Percentiles rank a stretch among this genome's conserved stretches.
Evolutionary conservation across 495 filamentous ascomycete genomes (phyloP).

Genomic region (Talaromyces wortmannii): DNA sequence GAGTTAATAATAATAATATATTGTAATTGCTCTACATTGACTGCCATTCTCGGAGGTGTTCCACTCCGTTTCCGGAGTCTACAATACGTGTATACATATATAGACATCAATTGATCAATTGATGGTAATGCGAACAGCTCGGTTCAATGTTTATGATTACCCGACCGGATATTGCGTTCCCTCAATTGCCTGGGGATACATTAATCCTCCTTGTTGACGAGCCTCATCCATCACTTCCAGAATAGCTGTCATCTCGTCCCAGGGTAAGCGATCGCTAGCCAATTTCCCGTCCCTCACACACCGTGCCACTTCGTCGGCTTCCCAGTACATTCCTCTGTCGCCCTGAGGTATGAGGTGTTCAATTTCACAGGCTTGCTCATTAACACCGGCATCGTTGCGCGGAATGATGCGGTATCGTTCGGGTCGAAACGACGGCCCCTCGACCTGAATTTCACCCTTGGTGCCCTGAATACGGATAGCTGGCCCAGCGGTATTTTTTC

Average conservation of each 20-base stretch:
- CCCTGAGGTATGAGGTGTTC: conserved; percentile 50
- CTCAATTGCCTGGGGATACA: conserved; percentile 76
- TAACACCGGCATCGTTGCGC: conserved; percentile 10
- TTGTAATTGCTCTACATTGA: too few species aligned
- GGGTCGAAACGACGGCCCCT: conserved; percentile 60
- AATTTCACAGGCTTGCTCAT: conserved; percentile 33
- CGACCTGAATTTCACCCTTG: conserved; percentile 66
- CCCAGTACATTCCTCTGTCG: conserved; percentile 76
- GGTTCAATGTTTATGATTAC: too few species aligned
- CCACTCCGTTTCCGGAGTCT: too few species aligned
- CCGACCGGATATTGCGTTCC: conserved; percentile 51
- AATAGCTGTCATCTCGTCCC: conserved; percentile 67
- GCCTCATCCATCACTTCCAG: conserved; percentile 80
- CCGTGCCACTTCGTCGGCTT: conserved; percentile 70
- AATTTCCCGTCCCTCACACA: conserved; percentile 63
- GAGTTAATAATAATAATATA: too few species aligned
- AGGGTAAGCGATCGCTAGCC: conserved; percentile 57
- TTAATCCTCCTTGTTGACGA: conserved; percentile 65
- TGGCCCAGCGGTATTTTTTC: conserved; percentile 41
- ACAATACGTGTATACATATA: too few species aligned
- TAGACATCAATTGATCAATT: too few species aligned
- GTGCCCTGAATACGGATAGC: conserved; percentile 65
- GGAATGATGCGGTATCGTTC: conserved; percentile 43
- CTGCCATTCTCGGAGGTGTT: too few species aligned
- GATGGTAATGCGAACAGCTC: too few species aligned